These are phyloP conservation scores for Aspergillus haitiensis DNA, from an alignment of 495 filamentous ascomycete genomes.

Conservation along the genomic window DNA sequence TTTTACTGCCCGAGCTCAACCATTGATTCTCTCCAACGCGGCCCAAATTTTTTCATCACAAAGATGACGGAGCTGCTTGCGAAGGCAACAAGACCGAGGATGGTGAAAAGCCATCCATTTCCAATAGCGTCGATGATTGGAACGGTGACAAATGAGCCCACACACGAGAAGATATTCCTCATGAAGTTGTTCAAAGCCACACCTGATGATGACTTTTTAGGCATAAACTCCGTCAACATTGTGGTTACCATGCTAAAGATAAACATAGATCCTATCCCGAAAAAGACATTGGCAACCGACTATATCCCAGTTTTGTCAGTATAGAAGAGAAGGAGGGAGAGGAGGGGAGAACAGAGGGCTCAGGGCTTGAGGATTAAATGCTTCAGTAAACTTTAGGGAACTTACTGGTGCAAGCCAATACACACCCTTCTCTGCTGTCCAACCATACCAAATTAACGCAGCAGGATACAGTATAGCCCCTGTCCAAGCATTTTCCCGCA, in stretches of 20 bases:
- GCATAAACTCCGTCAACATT: conserved; percentile 91
- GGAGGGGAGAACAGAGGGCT: not conserved
- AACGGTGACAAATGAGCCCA: conserved; percentile 70
- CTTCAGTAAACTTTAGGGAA: conserved; percentile 10
- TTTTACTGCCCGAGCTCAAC: conserved; percentile 45
- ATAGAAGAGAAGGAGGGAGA: not conserved
- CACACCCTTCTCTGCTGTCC: conserved; percentile 58
- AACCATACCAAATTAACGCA: conserved; percentile 67
- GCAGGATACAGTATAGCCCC: conserved; percentile 73
- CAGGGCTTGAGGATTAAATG: not conserved
- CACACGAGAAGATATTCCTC: conserved; percentile 80
- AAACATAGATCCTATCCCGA: conserved; percentile 85
- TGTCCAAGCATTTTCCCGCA: conserved; percentile 86
- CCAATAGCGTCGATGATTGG: conserved; percentile 81
- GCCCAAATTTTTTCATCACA: conserved; percentile 64
- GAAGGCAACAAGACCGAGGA: conserved; percentile 65
- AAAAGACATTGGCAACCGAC: conserved; percentile 83
- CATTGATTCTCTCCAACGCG: conserved; percentile 69
- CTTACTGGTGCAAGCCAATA: conserved; percentile 65
- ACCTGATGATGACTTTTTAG: conserved; percentile 66
- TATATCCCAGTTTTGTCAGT: conserved; percentile 22
- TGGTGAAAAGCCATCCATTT: conserved; percentile 87
- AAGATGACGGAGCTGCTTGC: conserved; percentile 56
- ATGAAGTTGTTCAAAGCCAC: conserved; percentile 79
- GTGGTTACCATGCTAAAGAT: conserved; percentile 78